These are phyloP conservation scores for Exophiala spinifera DNA, from an alignment of 2,329 filamentous ascomycete species.

Conservation along the genomic window DNA sequence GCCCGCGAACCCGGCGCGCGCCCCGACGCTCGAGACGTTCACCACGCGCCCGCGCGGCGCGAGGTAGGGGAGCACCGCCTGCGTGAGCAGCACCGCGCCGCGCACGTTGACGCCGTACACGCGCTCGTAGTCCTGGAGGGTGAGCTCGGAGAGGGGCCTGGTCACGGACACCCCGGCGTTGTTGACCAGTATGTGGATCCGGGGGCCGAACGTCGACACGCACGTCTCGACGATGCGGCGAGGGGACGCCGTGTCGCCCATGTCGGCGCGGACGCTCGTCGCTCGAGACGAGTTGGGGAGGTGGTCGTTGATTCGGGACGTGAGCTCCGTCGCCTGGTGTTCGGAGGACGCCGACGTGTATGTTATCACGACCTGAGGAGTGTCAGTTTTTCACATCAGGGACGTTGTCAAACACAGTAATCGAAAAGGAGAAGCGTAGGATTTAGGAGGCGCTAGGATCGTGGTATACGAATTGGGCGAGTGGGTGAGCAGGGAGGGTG, in stretches of 20 bases:
- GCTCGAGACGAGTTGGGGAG: constrained; percentile 38
- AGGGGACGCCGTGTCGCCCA: constrained; percentile 28
- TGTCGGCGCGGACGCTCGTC: constrained; percentile 41
- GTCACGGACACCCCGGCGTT: constrained; percentile 41
- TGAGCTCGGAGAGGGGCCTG: constrained; percentile 42
- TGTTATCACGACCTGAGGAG: constrained; percentile 40
- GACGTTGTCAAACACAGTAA: too few species aligned
- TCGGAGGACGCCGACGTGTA: constrained; percentile 43
- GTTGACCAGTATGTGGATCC: constrained; percentile 35
- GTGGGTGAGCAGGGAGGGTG: too few species aligned
- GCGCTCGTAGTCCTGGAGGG: constrained; percentile 49
- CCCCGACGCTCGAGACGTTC: constrained; percentile 58
- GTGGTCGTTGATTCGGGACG: constrained; percentile 34
- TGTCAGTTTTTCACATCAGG: background rate
- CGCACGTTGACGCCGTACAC: constrained; percentile 60
- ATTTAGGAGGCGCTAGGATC: too few species aligned
- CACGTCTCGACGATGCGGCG: constrained; percentile 23
- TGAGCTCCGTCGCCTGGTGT: constrained; percentile 34
- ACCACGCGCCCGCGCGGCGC: constrained; percentile 51
- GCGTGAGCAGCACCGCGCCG: constrained; percentile 53
- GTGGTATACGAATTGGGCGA: too few species aligned
- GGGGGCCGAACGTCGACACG: constrained; percentile 22
- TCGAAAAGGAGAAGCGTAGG: too few species aligned
- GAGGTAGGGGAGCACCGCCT: constrained; percentile 54
- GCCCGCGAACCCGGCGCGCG: constrained; percentile 45